These are phyloP conservation scores for Rhododendron williamsianum DNA, from an alignment of 148 eudicot genomes.

Conservation along the genomic window DNA sequence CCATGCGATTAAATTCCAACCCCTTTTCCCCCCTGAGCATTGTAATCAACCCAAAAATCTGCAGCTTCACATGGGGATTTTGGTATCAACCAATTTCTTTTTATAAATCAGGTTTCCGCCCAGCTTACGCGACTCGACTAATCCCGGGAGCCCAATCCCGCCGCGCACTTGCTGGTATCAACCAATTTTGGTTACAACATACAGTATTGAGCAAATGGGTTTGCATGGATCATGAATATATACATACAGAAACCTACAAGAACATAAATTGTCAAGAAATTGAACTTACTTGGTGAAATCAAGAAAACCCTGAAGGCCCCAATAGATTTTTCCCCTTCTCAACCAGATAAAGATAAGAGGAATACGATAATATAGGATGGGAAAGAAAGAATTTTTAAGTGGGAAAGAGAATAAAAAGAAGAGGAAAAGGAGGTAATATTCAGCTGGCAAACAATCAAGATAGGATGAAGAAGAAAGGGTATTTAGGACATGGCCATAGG, in stretches of 20 bases:
- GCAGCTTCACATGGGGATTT: neutral
- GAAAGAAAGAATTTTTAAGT: neutral
- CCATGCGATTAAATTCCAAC: neutral
- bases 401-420: neutral
- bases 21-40: neutral
- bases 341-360: neutral
- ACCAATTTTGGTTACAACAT: neutral
- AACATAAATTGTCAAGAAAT: neutral
- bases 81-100: neutral
- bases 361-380: neutral
- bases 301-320: conserved; percentile 3
- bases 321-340: neutral
- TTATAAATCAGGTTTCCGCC: too few species aligned
- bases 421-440: neutral
- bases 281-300: conserved; percentile 9
- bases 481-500: neutral
- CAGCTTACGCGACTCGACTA: too few species aligned
- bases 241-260: neutral
- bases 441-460: neutral
- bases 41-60: neutral
- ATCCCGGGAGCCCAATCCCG: neutral
- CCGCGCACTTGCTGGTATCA: neutral
- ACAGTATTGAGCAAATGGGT: neutral
- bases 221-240: neutral
- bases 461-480: neutral